phyloP scores from a whole-genome alignment of 1,284 basidiomycete genomes.

The Hemileia vastatrix region DNA sequence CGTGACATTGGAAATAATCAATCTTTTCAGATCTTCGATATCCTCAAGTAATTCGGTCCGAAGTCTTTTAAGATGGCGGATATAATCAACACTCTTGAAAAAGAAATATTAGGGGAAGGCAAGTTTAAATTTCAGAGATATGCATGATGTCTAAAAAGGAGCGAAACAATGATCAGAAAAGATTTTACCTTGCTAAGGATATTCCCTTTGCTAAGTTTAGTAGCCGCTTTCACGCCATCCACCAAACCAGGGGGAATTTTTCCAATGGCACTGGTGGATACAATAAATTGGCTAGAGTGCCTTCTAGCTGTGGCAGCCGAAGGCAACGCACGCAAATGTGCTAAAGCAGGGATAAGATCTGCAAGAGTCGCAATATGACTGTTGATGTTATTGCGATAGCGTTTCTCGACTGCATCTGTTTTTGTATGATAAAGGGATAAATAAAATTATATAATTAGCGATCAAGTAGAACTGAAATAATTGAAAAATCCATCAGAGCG shows the following conservation, averaged over 20 bases:
- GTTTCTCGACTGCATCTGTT: slow-evolving; percentile 33
- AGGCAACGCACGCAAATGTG: slow-evolving; percentile 32
- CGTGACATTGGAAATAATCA: slow-evolving; percentile 27
- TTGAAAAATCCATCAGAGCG: too few relatives aligned
- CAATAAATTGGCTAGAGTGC: slow-evolving; percentile 33
- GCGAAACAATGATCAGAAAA: too few relatives aligned
- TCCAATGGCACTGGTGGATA: slow-evolving; percentile 26
- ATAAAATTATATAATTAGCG: too few relatives aligned
- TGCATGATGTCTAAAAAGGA: neutral
- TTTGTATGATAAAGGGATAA: too few relatives aligned
- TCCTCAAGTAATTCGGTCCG: slow-evolving; percentile 28
- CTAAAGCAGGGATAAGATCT: slow-evolving; percentile 31
- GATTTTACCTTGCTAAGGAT: slow-evolving; percentile 29
- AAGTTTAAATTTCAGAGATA: too few relatives aligned
- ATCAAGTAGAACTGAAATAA: too few relatives aligned
- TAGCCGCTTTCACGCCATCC: slow-evolving; percentile 33
- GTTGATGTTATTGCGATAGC: slow-evolving; percentile 37
- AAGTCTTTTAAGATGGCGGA: slow-evolving; percentile 27
- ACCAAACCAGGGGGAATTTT: slow-evolving; percentile 29
- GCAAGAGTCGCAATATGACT: slow-evolving; percentile 30
- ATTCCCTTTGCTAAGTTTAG: slow-evolving; percentile 31
- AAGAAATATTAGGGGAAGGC: neutral
- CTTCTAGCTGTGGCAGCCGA: slow-evolving; percentile 31
- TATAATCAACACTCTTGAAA: slow-evolving; percentile 29
- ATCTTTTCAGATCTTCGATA: slow-evolving; percentile 28